Evolutionary conservation across 192 early-diverging fungal species (phyloP), one percentile per base, ranked within the genome.

Genomic region (Thamnidium elegans): DNA sequence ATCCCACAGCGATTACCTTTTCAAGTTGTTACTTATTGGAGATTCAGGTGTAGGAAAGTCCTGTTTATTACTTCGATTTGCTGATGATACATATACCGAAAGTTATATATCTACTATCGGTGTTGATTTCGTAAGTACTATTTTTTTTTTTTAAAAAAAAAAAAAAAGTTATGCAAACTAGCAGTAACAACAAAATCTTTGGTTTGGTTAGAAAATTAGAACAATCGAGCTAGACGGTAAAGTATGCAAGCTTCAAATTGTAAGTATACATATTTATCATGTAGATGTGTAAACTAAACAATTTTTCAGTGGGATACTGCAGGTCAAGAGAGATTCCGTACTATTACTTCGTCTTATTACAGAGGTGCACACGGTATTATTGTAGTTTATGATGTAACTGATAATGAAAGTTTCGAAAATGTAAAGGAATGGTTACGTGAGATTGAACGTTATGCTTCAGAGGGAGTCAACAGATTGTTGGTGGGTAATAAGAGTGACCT

Each of bases 1-100:
- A 26, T 65, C 14, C 47, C 23, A 14, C 71, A 96, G 94, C 88
- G 95, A 97, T 70, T 98, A 98, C 77, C 87, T 97, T 64, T 98
- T 99, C 86, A 99, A 99, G 83, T 84, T 99, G 10, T 77, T 99
- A 68, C 85, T 99, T 51, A 96, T 99, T 78, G 96, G 96, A 53
- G 94, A 99, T 81, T 94, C 92, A 48, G 95, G 95, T 65, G 95
- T 97, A n/a, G 96, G 96, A 56, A 99, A 99, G 84, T 95, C 93
- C 58, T 97, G 94, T 75, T 77, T 99, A 65, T 81, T 99, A 63
- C 86, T 97, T 55, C 90, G 96, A 62, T 97, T 99, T 76, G 94
- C 95, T 3, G 95, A 99, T 79, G 94, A 97, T 82, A 97, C 94
- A 32, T 99, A 96, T 77, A 97, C 95, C 31, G 95, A 99, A 75